These are phyloP conservation scores for Lonicera japonica DNA, from an alignment of 129 eudicot genomes.

Conservation along the genomic window DNA sequence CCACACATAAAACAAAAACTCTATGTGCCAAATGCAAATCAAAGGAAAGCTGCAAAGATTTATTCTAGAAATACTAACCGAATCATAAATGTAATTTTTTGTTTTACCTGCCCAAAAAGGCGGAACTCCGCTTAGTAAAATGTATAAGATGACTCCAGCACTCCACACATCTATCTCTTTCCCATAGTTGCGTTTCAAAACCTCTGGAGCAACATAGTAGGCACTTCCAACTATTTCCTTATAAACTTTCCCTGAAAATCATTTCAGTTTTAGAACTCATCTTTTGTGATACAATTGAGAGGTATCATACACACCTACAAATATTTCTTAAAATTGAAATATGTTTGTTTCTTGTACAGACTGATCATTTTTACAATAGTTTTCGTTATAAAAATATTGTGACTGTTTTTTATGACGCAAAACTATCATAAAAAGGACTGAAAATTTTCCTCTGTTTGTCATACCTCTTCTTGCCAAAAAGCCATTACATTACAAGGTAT, in stretches of 20 bases:
- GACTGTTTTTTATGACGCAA: no score
- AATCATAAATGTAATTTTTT: neutral
- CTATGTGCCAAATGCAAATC: neutral
- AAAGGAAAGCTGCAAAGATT: no score
- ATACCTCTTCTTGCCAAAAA: neutral
- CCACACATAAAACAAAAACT: neutral
- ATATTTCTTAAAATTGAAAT: no score
- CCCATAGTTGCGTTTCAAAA: conserved; percentile 63
- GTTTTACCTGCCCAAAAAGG: conserved; percentile 88
- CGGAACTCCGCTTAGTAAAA: conserved; percentile 88
- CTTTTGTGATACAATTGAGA: neutral
- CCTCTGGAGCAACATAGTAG: conserved; percentile 95
- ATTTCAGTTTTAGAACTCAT: neutral
- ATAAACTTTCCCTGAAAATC: conserved; percentile 52
- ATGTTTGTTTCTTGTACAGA: no score
- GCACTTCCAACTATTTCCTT: conserved; percentile 84
- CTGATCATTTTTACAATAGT: no score
- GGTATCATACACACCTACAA: neutral
- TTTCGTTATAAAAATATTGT: no score
- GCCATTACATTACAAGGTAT: neutral
- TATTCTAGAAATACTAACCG: neutral
- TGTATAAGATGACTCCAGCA: conserved; percentile 90
- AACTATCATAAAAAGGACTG: no score
- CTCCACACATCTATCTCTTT: conserved; percentile 98
- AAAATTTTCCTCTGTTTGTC: no score